A percentile compares a stretch with the other conserved stretches of the same genome.
These are phyloP conservation scores for Schwanniomyces yamadae DNA, from an alignment of 805 yeast species.

Conservation along the genomic window DNA sequence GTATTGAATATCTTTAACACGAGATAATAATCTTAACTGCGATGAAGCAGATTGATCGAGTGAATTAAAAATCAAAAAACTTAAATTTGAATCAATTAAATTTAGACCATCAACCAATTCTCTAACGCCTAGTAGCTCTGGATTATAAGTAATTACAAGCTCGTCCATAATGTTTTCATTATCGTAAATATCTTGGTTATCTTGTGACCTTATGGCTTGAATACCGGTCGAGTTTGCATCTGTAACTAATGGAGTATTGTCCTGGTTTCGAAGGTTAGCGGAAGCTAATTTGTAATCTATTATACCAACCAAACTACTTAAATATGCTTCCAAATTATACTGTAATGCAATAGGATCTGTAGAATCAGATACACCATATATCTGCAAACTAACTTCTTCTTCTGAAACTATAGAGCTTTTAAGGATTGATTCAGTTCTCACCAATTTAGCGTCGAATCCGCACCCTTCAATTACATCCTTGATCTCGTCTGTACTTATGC, in stretches of 20 bases:
- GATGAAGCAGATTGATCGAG: constrained; percentile 55
- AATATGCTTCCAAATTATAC: constrained; percentile 41
- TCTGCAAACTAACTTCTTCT: constrained; percentile 30
- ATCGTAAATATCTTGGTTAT: constrained; percentile 12
- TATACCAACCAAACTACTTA: constrained; percentile 33
- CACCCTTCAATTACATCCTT: constrained; percentile 62
- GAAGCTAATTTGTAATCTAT: constrained; percentile 22
- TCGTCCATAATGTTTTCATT: constrained; percentile 28
- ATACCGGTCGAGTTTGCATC: constrained; percentile 14
- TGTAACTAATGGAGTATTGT: constrained; percentile 9
- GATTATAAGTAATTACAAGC: constrained; percentile 47
- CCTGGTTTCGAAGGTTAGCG: constrained; percentile 8
- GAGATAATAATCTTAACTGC: constrained; percentile 68
- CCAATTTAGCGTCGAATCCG: constrained; percentile 34
- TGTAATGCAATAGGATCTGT: constrained; percentile 29
- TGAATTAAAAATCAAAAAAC: constrained; percentile 46
- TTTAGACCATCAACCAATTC: constrained; percentile 47
- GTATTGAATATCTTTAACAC: constrained; percentile 65
- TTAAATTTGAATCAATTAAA: constrained; percentile 52
- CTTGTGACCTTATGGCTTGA: constrained; percentile 15
- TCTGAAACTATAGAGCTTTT: constrained; percentile 11
- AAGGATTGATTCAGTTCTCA: constrained; percentile 1
- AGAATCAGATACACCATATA: constrained; percentile 29
- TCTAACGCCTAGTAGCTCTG: constrained; percentile 59
- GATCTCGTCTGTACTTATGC: constrained; percentile 35